Conservation (phyloP, 768 basidiomycete species). For the Phaeotremella skinneri region DNA sequence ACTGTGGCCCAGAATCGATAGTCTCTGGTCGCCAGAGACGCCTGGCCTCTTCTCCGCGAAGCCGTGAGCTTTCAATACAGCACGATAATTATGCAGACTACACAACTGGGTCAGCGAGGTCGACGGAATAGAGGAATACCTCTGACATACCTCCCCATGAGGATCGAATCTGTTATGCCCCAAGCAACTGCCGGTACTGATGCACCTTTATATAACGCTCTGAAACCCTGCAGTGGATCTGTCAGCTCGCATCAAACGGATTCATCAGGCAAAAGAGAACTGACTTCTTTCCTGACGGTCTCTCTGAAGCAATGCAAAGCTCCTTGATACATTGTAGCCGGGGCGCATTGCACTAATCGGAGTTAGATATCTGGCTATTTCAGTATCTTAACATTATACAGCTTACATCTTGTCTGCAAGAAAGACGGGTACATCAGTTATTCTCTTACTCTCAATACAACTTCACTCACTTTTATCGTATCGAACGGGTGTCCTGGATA, state of each 20-base stretch:
- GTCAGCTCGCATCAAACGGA: neutral
- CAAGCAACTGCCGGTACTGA: conserved; percentile 49
- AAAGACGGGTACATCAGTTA: conserved; percentile 1
- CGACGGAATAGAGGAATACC: neutral
- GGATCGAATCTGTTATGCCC: conserved; percentile 50
- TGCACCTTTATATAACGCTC: conserved; percentile 48
- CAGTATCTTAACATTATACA: neutral
- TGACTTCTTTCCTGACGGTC: conserved; percentile 40
- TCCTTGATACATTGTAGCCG: conserved; percentile 33
- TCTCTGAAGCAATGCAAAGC: conserved; percentile 37
- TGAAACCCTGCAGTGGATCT: conserved; percentile 27
- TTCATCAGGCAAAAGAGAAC: neutral
- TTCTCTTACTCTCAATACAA: neutral
- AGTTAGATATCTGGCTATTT: neutral
- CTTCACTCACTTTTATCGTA: conserved; percentile 39
- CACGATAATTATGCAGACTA: conserved; percentile 51
- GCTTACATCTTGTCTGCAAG: conserved; percentile 42
- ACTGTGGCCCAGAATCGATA: conserved; percentile 46
- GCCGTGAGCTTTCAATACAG: conserved; percentile 35
- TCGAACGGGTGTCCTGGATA: conserved; percentile 46
- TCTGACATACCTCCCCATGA: conserved; percentile 52
- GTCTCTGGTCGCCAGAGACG: conserved; percentile 16
- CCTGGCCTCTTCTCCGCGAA: conserved; percentile 38
- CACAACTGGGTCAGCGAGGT: conserved; percentile 3
- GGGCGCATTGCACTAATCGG: conserved; percentile 41